Evolutionary conservation across 495 filamentous ascomycete species (phyloP), one percentile per base, ranked within the genome.

Genomic region (Xylaria acuta): DNA sequence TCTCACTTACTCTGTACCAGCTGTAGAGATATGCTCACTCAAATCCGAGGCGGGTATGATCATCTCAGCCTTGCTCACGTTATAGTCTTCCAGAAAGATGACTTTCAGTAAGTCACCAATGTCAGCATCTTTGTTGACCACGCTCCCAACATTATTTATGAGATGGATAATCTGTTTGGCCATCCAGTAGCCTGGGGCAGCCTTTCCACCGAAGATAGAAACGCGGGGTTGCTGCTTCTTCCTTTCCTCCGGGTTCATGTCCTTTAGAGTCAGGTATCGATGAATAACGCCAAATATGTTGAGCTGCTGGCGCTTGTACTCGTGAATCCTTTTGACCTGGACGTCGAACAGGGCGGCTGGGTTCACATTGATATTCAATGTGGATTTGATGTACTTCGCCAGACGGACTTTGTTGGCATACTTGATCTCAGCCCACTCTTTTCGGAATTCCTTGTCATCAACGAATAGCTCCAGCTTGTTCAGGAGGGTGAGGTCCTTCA

Each of bases 181-280:
- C 96, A 99, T 99, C 97, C 97, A 99, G 84, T 99, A 99, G 3
- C 96, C 96, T 3, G 96, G 96, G 0, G 96, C 96, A 25, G 96
- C 96, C 82, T 99, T 99, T 70, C 96, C 96, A 74, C 97, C 96
- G 79, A 99, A 97, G 82, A 99, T 97, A 40, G 93, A 97, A 20
- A 98, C 96, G 54, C 95, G 90, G n/a, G 95, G 94, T 18, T 91
- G 89, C 70, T 93, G 86, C 80, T 97, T 96, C 87, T 97, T 95
- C 71, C 90, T 89, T 78, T 97, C 91, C 77, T 94, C 93, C 1
- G 94, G 83, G 32, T 87, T 89, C 91, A 97, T 90, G 9, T 85
- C 82, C 81, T 99, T 99, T 78, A 99, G 91, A 30, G 86, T 90
- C 20, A 99, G 88, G 80, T 98, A 99, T 56, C 96, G 91, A 80